Conservation (phyloP, 164 flowering plant species). For the Annona squamosa region DNA sequence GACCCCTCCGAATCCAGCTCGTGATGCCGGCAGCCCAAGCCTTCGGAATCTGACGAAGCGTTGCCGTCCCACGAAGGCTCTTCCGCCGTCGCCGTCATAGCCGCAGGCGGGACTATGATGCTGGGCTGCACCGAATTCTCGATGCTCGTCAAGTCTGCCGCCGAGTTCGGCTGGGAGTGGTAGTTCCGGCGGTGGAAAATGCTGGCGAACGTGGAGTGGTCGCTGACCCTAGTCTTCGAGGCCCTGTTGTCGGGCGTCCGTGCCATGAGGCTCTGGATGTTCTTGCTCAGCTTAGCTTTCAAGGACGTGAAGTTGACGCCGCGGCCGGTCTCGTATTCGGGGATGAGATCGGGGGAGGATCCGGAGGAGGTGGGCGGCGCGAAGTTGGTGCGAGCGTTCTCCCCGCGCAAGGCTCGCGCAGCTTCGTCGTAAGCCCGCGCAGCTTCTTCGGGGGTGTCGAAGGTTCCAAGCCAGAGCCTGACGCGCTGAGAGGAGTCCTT, state of each 20-base stretch:
- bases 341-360: constrained; percentile 1
- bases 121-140: constrained; percentile 71
- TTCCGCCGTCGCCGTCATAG: constrained; percentile 20
- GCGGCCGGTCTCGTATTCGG: constrained; percentile 3
- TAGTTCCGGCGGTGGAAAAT: constrained; percentile 41
- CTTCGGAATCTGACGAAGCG: constrained; percentile 24
- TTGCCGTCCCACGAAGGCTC: constrained; percentile 37
- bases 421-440: constrained; percentile 80
- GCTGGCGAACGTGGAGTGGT: constrained; percentile 67
- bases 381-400: constrained; percentile 68
- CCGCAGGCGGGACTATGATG: constrained; percentile 45
- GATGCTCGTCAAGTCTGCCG: constrained; percentile 29
- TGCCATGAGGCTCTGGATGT: constrained; percentile 59
- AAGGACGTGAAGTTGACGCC: constrained; percentile 48
- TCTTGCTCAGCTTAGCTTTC: constrained; percentile 66
- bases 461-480: constrained; percentile 69
- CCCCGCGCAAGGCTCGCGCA: constrained; percentile 63
- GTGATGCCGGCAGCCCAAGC: constrained; percentile 16
- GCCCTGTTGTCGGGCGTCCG: constrained; percentile 37
- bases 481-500: constrained; percentile 70
- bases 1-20: constrained; percentile 40
- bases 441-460: constrained; percentile 70
- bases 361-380: constrained; percentile 15
- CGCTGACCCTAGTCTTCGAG: constrained; percentile 57
- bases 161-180: constrained; percentile 21